Evolutionary conservation across 257 asterid species (phyloP).

Genomic region (Leonotis leonurus): DNA sequence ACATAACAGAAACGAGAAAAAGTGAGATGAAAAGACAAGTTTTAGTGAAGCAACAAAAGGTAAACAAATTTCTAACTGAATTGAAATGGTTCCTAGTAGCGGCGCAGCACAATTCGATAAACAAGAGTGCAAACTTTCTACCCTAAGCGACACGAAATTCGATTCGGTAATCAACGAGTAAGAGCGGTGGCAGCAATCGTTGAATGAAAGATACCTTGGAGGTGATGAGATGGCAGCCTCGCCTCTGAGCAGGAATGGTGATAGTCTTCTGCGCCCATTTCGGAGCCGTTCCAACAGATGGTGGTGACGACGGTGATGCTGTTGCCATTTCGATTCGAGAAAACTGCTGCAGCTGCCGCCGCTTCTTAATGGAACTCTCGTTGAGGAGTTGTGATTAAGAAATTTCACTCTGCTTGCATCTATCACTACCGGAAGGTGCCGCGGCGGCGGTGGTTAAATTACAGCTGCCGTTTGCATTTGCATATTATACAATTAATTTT

Average conservation of each 20-base stretch:
- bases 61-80: no score
- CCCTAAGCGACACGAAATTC: not conserved
- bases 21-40: not conserved
- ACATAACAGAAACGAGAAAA: no score
- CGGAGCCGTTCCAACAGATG: constrained; percentile 41
- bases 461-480: constrained; percentile 14
- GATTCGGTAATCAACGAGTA: no score
- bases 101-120: no score
- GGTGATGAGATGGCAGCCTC: constrained; percentile 91
- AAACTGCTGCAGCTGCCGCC: constrained; percentile 5
- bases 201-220: constrained; percentile 39
- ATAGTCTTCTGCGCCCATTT: constrained; percentile 91
- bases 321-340: constrained; percentile 35
- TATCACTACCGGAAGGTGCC: constrained; percentile 1
- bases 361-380: constrained; percentile 3
- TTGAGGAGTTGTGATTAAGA: not conserved
- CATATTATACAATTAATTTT: not conserved
- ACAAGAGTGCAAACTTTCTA: no score
- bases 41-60: no score
- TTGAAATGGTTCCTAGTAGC: no score
- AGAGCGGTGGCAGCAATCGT: not conserved
- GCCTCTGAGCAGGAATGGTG: constrained; percentile 64
- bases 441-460: constrained; percentile 8
- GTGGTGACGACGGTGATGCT: constrained; percentile 28
- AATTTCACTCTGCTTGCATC: not conserved